Evolutionary conservation across 192 early-diverging fungal species (phyloP).

Genomic region (Podila epicladia): DNA sequence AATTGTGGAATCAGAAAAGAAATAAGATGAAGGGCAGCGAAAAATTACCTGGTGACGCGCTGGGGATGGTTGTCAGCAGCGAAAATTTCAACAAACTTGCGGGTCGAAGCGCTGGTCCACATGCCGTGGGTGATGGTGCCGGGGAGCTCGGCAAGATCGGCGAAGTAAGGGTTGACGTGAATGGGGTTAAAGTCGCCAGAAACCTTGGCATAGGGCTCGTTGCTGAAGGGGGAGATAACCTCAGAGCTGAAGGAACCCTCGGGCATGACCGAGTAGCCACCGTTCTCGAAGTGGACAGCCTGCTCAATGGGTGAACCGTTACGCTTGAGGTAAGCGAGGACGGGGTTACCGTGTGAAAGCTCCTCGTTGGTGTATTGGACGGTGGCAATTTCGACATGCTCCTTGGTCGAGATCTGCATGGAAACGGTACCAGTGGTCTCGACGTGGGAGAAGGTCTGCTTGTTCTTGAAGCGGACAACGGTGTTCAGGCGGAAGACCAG

Average conservation of each 20-base stretch:
- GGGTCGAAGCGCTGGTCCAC: slow-evolving; percentile 95
- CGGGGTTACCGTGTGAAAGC: slow-evolving; percentile 86
- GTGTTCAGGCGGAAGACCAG: slow-evolving; percentile 85
- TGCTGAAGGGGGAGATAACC: slow-evolving; percentile 86
- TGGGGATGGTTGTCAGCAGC: slow-evolving; percentile 93
- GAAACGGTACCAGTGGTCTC: slow-evolving; percentile 78
- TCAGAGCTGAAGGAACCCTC: slow-evolving; percentile 87
- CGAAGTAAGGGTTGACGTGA: slow-evolving; percentile 96
- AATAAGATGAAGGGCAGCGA: neutral
- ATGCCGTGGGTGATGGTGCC: slow-evolving; percentile 98
- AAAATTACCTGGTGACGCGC: slow-evolving; percentile 71
- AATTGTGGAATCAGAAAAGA: neutral
- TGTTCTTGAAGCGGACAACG: slow-evolving; percentile 66
- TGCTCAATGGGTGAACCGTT: slow-evolving; percentile 88
- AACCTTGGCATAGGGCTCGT: slow-evolving; percentile 86
- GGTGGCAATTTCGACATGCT: slow-evolving; percentile 82
- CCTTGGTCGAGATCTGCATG: slow-evolving; percentile 84
- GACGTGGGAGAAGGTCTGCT: slow-evolving; percentile 73
- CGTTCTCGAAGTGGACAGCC: slow-evolving; percentile 87
- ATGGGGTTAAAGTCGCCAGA: slow-evolving; percentile 96
- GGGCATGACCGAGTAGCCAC: slow-evolving; percentile 94
- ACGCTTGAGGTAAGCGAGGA: slow-evolving; percentile 89
- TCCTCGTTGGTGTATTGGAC: slow-evolving; percentile 78
- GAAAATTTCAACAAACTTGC: slow-evolving; percentile 96
- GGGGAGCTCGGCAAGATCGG: slow-evolving; percentile 87